Evolutionary conservation across 768 basidiomycete species (phyloP), one percentile per base, ranked within the genome.

Genomic region (Vishniacozyma victoriae): DNA sequence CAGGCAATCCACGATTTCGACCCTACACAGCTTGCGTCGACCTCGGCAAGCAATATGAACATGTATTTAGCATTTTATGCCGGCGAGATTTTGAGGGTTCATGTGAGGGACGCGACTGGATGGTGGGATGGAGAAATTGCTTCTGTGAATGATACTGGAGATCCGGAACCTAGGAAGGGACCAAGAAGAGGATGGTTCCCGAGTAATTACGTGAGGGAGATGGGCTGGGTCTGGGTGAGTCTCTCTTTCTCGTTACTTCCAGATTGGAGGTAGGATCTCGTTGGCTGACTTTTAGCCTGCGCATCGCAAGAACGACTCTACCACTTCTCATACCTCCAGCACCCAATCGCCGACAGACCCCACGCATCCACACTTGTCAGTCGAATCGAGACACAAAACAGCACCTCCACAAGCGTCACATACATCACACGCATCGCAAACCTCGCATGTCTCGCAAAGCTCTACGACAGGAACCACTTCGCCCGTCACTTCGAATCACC

Each of bases 71-170:
- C 83, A 18, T 97, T 99, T 75, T 79, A 80, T 35, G 85, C 87
- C 0, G 92, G 93, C 3, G 86, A 96, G 65, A 79, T 92, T 45
- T 90, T 97, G 47, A 84, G 84, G 51, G 89, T 96, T n/a, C 76
- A 86, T 40, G 89, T 88, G 62, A 79, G 83, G 55, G 89, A 96
- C 73, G 52, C 77, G 3, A 87, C 84, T 59, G 95, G 95, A 0
- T 97, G 95, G 95, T 97, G 93, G 93, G 92, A 99, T 66, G 95
- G 95, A 9, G 90, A 97, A 72, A 71, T 93, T 15, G 29, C n/a
- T 9, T 33, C 29, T 9, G 29, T 33, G n/a, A 9, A 9, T n/a
- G n/a, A 33, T 33, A 33, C 29, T 9, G 29, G 29, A 33, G 43
- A 19, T 35, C 56, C 44, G 15, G 55, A 50, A 15, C 16, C 24